Evolutionary conservation across 23 red algal genomes (phyloP).

Genomic region (Gracilaria gracilis): DNA sequence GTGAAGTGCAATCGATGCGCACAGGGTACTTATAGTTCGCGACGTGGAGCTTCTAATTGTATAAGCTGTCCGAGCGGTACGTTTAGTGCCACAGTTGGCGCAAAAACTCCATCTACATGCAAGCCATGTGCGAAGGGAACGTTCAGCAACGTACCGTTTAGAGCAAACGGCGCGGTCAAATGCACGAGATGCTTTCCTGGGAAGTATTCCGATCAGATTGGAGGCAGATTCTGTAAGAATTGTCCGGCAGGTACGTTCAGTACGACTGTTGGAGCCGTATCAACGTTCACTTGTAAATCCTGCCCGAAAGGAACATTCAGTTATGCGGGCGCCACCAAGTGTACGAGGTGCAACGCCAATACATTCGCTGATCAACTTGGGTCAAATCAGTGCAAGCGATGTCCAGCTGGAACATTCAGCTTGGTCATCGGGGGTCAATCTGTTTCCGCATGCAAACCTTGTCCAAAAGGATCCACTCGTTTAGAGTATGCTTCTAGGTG

Average conservation of each 20-base stretch:
- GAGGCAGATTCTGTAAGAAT: constrained; percentile 30
- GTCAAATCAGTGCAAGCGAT: constrained; percentile 29
- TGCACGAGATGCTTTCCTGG: constrained; percentile 36
- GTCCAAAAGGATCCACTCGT: constrained; percentile 51
- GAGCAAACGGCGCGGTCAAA: constrained; percentile 5
- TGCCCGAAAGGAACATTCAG: constrained; percentile 51
- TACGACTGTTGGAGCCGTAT: constrained; percentile 1
- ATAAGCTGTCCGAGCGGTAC: constrained; percentile 45
- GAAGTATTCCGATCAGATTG: constrained; percentile 32
- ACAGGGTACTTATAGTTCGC: constrained; percentile 19
- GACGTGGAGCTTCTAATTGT: constrained; percentile 31
- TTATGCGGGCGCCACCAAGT: constrained; percentile 5
- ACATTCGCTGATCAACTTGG: constrained; percentile 40
- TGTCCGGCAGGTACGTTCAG: constrained; percentile 60
- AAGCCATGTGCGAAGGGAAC: constrained; percentile 49
- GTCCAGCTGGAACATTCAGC: constrained; percentile 65
- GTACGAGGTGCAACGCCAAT: constrained; percentile 35
- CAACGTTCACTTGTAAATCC: constrained; percentile 19
- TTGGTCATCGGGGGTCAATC: neutral
- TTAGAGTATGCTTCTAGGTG: constrained; percentile 8
- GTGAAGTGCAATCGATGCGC: constrained; percentile 30
- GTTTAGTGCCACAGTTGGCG: constrained; percentile 42
- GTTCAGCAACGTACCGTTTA: constrained; percentile 19
- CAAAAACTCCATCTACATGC: constrained; percentile 11
- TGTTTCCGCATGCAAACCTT: constrained; percentile 29